Evolutionary conservation across 1,139 yeast genomes (phyloP).

Genomic region (Debaryomyces subglobosus): DNA sequence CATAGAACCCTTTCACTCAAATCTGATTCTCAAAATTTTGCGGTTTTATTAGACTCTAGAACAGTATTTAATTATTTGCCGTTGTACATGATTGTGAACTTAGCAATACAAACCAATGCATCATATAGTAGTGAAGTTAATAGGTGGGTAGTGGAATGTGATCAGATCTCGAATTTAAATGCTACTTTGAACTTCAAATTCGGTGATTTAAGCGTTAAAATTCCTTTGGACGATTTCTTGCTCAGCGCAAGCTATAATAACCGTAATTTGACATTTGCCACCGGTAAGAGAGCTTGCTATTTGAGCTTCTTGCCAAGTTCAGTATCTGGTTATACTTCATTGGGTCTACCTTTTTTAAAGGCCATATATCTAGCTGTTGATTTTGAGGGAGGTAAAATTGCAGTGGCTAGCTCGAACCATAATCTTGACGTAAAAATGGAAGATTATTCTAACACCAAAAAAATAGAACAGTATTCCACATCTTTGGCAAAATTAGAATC

Average conservation of each 20-base stretch:
- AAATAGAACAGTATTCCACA: conserved; percentile 5
- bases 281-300: conserved; percentile 64
- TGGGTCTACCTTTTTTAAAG: conserved; percentile 66
- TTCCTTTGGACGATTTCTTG: conserved; percentile 58
- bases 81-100: conserved; percentile 55
- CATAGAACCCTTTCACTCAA: conserved; percentile 39
- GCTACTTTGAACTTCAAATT: conserved; percentile 62
- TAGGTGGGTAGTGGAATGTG: conserved; percentile 72
- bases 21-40: conserved; percentile 39
- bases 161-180: conserved; percentile 32
- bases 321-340: conserved; percentile 52
- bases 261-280: conserved; percentile 46
- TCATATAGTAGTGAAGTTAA: conserved; percentile 52
- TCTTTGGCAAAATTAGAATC: background rate
- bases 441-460: conserved; percentile 7
- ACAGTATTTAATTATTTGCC: conserved; percentile 61
- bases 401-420: conserved; percentile 38
- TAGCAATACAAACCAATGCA: conserved; percentile 79
- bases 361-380: conserved; percentile 69
- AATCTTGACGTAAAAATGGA: conserved; percentile 13
- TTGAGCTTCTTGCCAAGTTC: conserved; percentile 58
- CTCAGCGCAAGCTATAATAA: conserved; percentile 38
- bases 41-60: conserved; percentile 67
- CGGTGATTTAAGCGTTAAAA: conserved; percentile 52
- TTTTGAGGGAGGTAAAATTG: conserved; percentile 59